Percentiles rank a stretch among this genome's conserved stretches.
Evolutionary conservation across 768 basidiomycete species (phyloP).

Genomic region (Trametes cubensis): DNA sequence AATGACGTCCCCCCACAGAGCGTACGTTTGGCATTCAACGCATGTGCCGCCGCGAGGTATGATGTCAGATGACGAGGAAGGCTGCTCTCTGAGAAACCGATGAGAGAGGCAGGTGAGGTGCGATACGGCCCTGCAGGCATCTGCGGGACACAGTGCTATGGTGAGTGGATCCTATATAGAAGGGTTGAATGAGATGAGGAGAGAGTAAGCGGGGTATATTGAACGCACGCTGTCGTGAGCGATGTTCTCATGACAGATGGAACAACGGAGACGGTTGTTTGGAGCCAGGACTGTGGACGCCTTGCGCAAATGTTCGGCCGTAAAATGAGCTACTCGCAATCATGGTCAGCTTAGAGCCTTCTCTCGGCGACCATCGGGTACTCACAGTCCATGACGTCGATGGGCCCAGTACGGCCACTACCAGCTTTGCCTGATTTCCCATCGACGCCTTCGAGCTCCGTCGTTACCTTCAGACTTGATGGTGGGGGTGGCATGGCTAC

Average conservation of each 20-base stretch:
- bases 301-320: slow-evolving; percentile 51
- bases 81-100: slow-evolving; percentile 42
- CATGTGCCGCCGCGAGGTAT: slow-evolving; percentile 70
- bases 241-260: slow-evolving; percentile 49
- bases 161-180: slow-evolving; percentile 50
- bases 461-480: slow-evolving; percentile 49
- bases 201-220: slow-evolving; percentile 5
- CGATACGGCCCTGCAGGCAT: slow-evolving; percentile 52
- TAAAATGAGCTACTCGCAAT: slow-evolving; percentile 47
- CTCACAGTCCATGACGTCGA: slow-evolving; percentile 61
- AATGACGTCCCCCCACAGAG: slow-evolving; percentile 71
- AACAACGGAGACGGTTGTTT: slow-evolving; percentile 42
- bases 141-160: slow-evolving; percentile 55
- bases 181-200: slow-evolving; percentile 1
- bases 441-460: slow-evolving; percentile 72
- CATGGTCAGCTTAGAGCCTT: slow-evolving; percentile 8
- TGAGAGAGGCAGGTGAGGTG: slow-evolving; percentile 62
- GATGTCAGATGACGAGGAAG: slow-evolving; percentile 33
- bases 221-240: slow-evolving; percentile 46
- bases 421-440: slow-evolving; percentile 59
- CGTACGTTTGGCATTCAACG: slow-evolving; percentile 51
- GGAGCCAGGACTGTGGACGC: slow-evolving; percentile 45
- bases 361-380: not conserved
- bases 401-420: slow-evolving; percentile 56
- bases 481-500: slow-evolving; percentile 45